Conservation (phyloP, 805 yeast genomes). For the Naumovozyma castellii region DNA sequence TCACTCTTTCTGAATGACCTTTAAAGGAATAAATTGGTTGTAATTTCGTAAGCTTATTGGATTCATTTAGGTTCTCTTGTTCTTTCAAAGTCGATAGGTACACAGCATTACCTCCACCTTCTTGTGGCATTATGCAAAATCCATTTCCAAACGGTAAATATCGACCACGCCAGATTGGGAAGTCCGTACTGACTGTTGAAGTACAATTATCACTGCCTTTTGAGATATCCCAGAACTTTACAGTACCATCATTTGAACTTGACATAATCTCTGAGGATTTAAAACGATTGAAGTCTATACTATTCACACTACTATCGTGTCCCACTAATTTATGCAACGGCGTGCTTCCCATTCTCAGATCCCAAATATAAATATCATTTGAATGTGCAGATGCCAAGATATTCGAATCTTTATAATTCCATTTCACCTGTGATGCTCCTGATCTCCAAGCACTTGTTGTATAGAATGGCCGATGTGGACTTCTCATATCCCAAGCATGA, state of each 20-base stretch:
- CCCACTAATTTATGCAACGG: slow-evolving; percentile 65
- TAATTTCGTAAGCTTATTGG: slow-evolving; percentile 31
- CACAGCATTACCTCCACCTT: slow-evolving; percentile 63
- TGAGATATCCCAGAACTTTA: slow-evolving; percentile 71
- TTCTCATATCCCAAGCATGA: slow-evolving; percentile 83
- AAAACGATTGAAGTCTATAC: slow-evolving; percentile 69
- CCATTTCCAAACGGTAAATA: slow-evolving; percentile 83
- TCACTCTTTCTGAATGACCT: slow-evolving; percentile 79
- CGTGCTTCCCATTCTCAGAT: slow-evolving; percentile 65
- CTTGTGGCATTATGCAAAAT: slow-evolving; percentile 80
- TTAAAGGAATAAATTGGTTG: slow-evolving; percentile 52
- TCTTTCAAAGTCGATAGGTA: slow-evolving; percentile 27
- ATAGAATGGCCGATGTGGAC: slow-evolving; percentile 62
- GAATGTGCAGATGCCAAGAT: slow-evolving; percentile 84
- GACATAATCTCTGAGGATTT: slow-evolving; percentile 56
- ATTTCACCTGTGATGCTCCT: slow-evolving; percentile 89
- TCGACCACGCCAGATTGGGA: slow-evolving; percentile 84
- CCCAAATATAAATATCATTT: slow-evolving; percentile 77
- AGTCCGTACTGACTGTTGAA: slow-evolving; percentile 57
- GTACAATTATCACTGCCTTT: slow-evolving; percentile 37
- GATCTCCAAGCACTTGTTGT: slow-evolving; percentile 93
- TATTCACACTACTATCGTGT: slow-evolving; percentile 80
- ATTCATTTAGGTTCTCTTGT: slow-evolving; percentile 7
- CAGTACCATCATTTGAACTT: slow-evolving; percentile 77
- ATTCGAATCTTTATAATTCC: slow-evolving; percentile 72